Percentiles rank a stretch among this genome's conserved stretches.
phyloP scores from a whole-genome alignment of 495 filamentous ascomycete species.

The Halenospora varia region DNA sequence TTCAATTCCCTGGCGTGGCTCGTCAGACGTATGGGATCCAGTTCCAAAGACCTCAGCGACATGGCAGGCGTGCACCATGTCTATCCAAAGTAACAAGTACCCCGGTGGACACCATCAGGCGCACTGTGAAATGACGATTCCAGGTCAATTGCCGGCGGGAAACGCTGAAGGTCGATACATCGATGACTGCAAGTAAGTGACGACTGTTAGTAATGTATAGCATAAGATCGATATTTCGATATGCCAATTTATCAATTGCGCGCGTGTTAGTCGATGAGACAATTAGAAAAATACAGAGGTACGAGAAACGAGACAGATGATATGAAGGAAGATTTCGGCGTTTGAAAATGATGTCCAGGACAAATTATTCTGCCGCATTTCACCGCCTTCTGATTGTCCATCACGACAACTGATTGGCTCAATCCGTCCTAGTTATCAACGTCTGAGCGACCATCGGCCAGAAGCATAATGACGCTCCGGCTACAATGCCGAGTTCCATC shows the following conservation, averaged over 20 bases:
- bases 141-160: too few relatives aligned
- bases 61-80: constrained; percentile 4
- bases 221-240: too few relatives aligned
- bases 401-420: background rate
- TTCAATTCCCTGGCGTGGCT: background rate
- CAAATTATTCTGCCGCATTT: background rate
- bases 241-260: too few relatives aligned
- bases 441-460: too few relatives aligned
- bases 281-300: too few relatives aligned
- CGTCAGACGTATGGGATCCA: constrained; percentile 6
- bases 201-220: too few relatives aligned
- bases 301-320: background rate
- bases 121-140: too few relatives aligned
- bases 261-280: too few relatives aligned
- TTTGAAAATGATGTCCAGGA: background rate
- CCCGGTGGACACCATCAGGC: background rate
- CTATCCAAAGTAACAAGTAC: background rate
- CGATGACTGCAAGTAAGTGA: too few relatives aligned
- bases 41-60: constrained; percentile 7
- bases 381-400: background rate
- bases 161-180: too few relatives aligned
- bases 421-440: too few relatives aligned
- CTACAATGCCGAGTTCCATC: background rate
- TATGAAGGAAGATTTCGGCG: background rate
- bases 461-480: background rate